Base-by-base conservation (phyloP, 2,329 filamentous ascomycete genomes). In the Colletotrichum cuscutae region DNA sequence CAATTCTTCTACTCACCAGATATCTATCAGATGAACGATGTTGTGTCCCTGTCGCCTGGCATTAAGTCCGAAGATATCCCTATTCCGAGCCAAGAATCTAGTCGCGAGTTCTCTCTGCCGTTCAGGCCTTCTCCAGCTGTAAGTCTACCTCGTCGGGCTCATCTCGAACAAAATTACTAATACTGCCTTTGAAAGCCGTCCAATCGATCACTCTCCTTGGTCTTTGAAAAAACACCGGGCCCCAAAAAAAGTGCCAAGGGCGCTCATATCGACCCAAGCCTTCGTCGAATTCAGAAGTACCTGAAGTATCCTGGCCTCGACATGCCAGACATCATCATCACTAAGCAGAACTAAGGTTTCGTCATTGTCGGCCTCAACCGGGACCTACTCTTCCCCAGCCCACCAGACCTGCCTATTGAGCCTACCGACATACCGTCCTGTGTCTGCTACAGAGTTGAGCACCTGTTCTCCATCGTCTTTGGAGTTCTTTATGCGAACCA, bases 231-330 rank as follows among this genome's bases (percentile, higher is more conserved):
- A 19, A 3, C 1, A 5, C 5, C 13, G 15, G 37, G 37, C 13
- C 15, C 37, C 4, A 3, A 4, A 5, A 46, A 46, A 7, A 15
- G 4, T 3, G 12, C 37, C 15, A 19, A 19, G 13, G 8, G 7
- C 2, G 7, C 37, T 19, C 5, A 5, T 19, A 2, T 46, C 37
- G 13, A 15, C 8, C 5, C 37, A 19, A 13, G 13, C 0, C 37
- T 46, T 19, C 37, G n/a, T 15, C 37, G 37, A 15, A n/a, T 59
- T 3, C 60, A 30, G 22, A 52, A 35, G 1, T 53, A 65, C 22
- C 53, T 65, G 1, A 65, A 30, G 3, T 65, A 37, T 22, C 67
- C 67, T 8, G 60, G 67, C 15, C 57, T 70, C 22, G 30, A 52
- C 37, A 22, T 65, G 1, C 37, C 37, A 15, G 28, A 52, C 4